A percentile compares a stretch with the other conserved stretches of the same genome.
phyloP scores from a whole-genome alignment of 805 yeast species.

The Isabelozyma rhagii region DNA sequence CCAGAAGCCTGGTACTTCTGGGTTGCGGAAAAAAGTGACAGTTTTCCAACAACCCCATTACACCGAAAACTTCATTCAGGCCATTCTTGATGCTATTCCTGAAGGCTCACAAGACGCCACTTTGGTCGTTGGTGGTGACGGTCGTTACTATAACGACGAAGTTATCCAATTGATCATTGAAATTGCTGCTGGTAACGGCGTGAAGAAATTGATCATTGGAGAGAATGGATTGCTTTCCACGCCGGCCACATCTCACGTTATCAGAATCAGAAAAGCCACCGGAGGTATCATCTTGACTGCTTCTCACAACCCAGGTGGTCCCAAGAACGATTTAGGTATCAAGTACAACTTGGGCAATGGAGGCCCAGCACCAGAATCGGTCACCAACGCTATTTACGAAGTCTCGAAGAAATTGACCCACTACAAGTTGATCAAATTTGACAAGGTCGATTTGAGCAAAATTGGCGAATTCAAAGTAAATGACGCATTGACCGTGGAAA shows the following conservation, averaged over 20 bases:
- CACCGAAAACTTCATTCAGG: conserved; percentile 91
- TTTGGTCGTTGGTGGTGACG: conserved; percentile 95
- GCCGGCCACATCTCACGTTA: conserved; percentile 94
- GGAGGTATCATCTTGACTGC: conserved; percentile 98
- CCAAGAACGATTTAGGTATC: conserved; percentile 86
- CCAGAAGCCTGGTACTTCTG: conserved; percentile 98
- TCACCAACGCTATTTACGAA: conserved; percentile 83
- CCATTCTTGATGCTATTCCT: conserved; percentile 82
- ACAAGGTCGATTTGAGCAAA: conserved; percentile 57
- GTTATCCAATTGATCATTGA: conserved; percentile 79
- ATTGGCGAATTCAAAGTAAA: conserved; percentile 48
- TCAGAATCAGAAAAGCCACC: conserved; percentile 70
- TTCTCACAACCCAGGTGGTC: conserved; percentile 98
- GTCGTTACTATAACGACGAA: conserved; percentile 82
- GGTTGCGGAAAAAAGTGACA: conserved; percentile 85
- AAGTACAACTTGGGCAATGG: conserved; percentile 94
- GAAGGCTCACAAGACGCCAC: conserved; percentile 76
- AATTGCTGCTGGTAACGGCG: conserved; percentile 91
- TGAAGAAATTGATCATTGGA: conserved; percentile 79
- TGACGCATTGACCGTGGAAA: conserved; percentile 69
- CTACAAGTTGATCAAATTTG: conserved; percentile 61
- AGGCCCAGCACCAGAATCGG: conserved; percentile 97
- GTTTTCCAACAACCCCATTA: conserved; percentile 79
- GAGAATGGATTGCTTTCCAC: conserved; percentile 87
- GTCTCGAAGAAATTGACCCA: conserved; percentile 53